phyloP scores from a whole-genome alignment of 352 stramenopile genomes.

The Elongisporangium senticosum region DNA sequence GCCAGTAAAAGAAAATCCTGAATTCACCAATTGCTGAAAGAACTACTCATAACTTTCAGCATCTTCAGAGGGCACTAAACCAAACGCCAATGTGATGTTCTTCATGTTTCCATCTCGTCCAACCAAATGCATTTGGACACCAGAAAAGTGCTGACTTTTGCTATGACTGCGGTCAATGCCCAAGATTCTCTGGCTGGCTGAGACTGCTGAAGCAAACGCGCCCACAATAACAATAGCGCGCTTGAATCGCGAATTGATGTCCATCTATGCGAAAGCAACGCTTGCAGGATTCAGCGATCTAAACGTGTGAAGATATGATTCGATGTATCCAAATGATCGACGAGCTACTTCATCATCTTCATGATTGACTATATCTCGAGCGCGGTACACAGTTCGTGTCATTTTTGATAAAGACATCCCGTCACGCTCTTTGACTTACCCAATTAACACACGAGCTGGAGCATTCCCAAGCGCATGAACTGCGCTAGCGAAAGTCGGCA shows the following conservation, averaged over 20 bases:
- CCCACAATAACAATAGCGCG: background rate
- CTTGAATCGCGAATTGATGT: background rate
- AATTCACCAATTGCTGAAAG: background rate
- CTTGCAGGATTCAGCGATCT: background rate
- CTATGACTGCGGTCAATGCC: background rate
- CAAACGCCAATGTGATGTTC: background rate
- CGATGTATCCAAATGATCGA: background rate
- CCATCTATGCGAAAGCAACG: background rate
- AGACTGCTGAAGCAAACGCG: background rate
- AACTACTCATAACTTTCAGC: background rate
- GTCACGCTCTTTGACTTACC: slow-evolving; percentile 13
- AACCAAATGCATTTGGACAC: background rate
- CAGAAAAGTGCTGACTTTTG: background rate
- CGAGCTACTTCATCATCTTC: background rate
- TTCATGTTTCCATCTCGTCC: background rate
- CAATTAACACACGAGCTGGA: slow-evolving; percentile 11
- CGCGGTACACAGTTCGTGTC: slow-evolving; percentile 22
- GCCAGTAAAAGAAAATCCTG: background rate
- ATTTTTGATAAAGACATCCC: slow-evolving; percentile 17
- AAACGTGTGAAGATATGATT: background rate
- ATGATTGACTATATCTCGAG: slow-evolving; percentile 17
- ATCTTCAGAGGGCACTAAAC: background rate
- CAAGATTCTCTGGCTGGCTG: background rate
- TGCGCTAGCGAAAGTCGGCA: slow-evolving; percentile 13
- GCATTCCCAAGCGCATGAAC: slow-evolving; percentile 12